Evolutionary conservation across 1,284 basidiomycete species (phyloP), one percentile per base, ranked within the genome.

Genomic region (Naganishia sp.): DNA sequence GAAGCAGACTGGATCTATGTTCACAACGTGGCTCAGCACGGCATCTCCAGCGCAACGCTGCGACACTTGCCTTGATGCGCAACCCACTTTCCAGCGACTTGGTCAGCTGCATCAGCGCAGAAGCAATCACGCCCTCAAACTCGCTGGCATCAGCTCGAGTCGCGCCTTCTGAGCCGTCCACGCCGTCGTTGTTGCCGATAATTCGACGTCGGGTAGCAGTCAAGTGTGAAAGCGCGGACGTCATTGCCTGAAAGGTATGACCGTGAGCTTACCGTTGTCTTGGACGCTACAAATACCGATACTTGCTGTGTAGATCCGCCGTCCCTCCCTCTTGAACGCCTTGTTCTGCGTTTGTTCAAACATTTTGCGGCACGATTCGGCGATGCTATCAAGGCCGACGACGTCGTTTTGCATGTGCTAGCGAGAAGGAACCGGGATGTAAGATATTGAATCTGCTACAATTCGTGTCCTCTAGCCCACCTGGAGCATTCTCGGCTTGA

Each of bases 291-390:
- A 16, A 21, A 39, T 55, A 23, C 3, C 6, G 45, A 16, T 21
- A 31, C 49, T 55, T 50, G 63, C 65, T 16, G 44, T 66, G 59
- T 48, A 63, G 9, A 66, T 21, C 16, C 46, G 36, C 16, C 57
- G 45, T 1, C 52, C 57, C 53, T 66, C 53, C 25, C 54, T 36
- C 31, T 63, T 66, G 65, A 66, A 49, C 1, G 43, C 13, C 21
- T 46, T 49, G n/a, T 63, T 66, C 36, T 61, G 46, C 2, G 57
- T 61, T 3, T 56, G 55, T 18, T 66, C 46, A 61, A 66, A 59
- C 15, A 66, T 43, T 18, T 25, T 55, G 23, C 55, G 48, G n/a
- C 25, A 46, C 9, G 48, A 59, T 36, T 50, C 42, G 16, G 57
- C 36, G 13, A 66, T 46, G 16, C 31, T 61, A 4, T 48, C 46